phyloP scores from a whole-genome alignment of 352 stramenopile species.

The Pythium scleroteichum region DNA sequence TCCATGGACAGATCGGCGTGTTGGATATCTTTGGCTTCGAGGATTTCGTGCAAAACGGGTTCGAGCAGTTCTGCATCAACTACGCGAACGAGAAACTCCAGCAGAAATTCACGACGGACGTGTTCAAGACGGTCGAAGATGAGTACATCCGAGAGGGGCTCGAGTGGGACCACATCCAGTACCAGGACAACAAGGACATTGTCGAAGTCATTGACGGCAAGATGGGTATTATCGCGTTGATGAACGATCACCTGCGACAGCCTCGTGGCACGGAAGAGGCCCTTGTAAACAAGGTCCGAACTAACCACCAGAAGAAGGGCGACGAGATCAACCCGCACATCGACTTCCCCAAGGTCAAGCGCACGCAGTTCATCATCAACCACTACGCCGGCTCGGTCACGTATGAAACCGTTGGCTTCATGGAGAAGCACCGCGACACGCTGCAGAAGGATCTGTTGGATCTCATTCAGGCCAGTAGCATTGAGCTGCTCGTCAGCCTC shows the following conservation, averaged over 20 bases:
- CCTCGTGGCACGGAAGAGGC: constrained; percentile 85
- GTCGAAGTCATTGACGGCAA: constrained; percentile 96
- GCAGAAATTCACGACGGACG: constrained; percentile 93
- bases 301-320: constrained; percentile 80
- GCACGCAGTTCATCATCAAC: constrained; percentile 94
- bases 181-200: constrained; percentile 98
- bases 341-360: constrained; percentile 87
- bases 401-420: constrained; percentile 94
- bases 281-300: constrained; percentile 87
- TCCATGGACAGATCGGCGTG: constrained; percentile 91
- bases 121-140: constrained; percentile 98
- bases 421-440: constrained; percentile 96
- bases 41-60: constrained; percentile 94
- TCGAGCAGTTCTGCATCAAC: constrained; percentile 94
- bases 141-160: constrained; percentile 98
- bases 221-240: constrained; percentile 85
- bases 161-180: constrained; percentile 98
- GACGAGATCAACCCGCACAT: constrained; percentile 71
- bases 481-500: constrained; percentile 65
- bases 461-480: constrained; percentile 75
- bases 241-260: constrained; percentile 88
- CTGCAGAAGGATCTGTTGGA: constrained; percentile 95
- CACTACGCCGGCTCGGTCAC: constrained; percentile 95
- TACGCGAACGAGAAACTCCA: constrained; percentile 92
- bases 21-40: constrained; percentile 99